Conservation (phyloP, 305 asterid species). For the Ilex paraguariensis region DNA sequence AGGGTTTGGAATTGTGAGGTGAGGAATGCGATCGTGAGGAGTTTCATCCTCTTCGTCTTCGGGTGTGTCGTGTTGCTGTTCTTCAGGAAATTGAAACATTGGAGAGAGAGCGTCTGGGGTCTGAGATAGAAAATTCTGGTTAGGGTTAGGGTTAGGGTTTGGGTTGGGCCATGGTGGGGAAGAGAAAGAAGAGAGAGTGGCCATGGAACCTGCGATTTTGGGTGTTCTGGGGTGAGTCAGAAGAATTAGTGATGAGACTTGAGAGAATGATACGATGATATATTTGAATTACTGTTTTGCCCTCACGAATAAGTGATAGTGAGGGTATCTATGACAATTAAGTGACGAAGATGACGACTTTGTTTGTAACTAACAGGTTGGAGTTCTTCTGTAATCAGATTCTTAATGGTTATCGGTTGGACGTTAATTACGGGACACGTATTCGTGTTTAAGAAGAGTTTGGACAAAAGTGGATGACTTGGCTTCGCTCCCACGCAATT, state of each 20-base stretch:
- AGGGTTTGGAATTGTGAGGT: constrained; percentile 12
- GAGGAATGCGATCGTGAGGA: constrained; percentile 4
- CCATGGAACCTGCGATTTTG: constrained; percentile 7
- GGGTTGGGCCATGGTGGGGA: background rate
- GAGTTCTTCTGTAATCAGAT: too few species aligned
- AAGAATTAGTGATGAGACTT: background rate
- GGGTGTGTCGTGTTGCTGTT: constrained; percentile 20
- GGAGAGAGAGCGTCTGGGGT: constrained; percentile 16
- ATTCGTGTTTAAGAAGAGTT: background rate
- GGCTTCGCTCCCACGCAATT: background rate
- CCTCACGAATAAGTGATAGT: constrained; percentile 2
- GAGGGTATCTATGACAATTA: too few species aligned
- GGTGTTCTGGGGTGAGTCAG: background rate
- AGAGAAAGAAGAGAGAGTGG: constrained; percentile 10
- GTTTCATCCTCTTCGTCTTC: constrained; percentile 8
- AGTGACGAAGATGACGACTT: background rate
- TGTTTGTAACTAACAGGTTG: background rate
- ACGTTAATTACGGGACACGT: constrained; percentile 27
- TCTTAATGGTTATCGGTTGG: background rate
- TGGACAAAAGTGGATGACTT: background rate
- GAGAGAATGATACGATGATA: background rate
- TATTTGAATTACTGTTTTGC: too few species aligned
- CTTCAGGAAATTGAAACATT: constrained; percentile 42
- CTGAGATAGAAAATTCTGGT: constrained; percentile 11
- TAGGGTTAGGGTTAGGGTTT: constrained; percentile 24